These are phyloP conservation scores for Amanita pallidorosea DNA, from an alignment of 768 basidiomycete species.

Conservation along the genomic window DNA sequence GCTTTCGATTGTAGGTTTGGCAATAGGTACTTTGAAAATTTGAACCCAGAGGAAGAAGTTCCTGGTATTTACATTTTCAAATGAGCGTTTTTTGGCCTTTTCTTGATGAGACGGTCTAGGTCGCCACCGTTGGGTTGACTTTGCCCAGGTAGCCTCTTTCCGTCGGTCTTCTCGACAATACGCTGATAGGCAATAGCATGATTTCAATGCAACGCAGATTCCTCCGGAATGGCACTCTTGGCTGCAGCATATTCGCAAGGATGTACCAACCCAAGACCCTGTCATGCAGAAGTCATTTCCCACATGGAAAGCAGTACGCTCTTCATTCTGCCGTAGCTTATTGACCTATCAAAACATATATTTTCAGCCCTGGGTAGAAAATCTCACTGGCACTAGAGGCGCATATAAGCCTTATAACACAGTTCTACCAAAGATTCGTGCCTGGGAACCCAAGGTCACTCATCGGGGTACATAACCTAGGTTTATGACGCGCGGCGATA, in stretches of 20 bases:
- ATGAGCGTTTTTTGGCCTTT: neutral
- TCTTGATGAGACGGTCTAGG: constrained; percentile 31
- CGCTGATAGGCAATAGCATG: constrained; percentile 37
- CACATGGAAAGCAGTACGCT: constrained; percentile 74
- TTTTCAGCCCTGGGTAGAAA: constrained; percentile 71
- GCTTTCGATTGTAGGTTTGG: constrained; percentile 52
- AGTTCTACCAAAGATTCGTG: constrained; percentile 64
- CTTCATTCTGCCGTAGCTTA: neutral
- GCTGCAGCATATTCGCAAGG: constrained; percentile 82
- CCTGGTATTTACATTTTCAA: constrained; percentile 45
- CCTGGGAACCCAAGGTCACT: constrained; percentile 72
- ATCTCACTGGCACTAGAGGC: constrained; percentile 86
- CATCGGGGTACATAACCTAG: constrained; percentile 24
- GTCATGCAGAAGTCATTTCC: constrained; percentile 61
- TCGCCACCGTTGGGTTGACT: constrained; percentile 96
- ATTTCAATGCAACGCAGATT: constrained; percentile 87
- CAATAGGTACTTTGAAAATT: constrained; percentile 90
- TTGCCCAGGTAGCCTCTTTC: constrained; percentile 51
- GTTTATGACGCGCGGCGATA: neutral
- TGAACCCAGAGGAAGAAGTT: constrained; percentile 77
- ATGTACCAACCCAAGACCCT: constrained; percentile 67
- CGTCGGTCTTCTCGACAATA: neutral
- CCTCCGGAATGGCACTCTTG: constrained; percentile 97
- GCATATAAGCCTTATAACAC: constrained; percentile 89
- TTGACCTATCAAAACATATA: constrained; percentile 4